Evolutionary conservation across 352 stramenopile species (phyloP), one percentile per base, ranked within the genome.

Genomic region (Pythium dissimile): DNA sequence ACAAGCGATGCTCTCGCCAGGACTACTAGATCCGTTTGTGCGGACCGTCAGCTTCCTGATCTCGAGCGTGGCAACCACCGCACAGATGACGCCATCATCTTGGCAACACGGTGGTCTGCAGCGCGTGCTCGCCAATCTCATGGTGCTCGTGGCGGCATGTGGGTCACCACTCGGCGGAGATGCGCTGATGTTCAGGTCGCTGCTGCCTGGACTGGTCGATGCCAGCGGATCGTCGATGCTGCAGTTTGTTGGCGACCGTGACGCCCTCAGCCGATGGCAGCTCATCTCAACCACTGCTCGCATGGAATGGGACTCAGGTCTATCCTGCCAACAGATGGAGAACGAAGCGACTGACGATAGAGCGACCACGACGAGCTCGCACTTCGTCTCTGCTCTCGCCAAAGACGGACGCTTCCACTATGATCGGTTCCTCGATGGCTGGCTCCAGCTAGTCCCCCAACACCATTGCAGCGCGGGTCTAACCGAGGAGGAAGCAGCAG

Each of bases 101-200:
- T n/a, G n/a, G n/a, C n/a, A n/a, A n/a, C n/a, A n/a, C n/a, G n/a
- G n/a, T n/a, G n/a, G n/a, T n/a, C n/a, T n/a, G n/a, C 34, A 78
- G 50, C 35, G 82, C 13, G 31, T 87, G 23, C 31, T 88, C 8
- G 70, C 80, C 2, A 71, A 86, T 44, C 48, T 86, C 23, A 67
- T 87, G 45, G 52, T 87, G n/a, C 64, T 90, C 10, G 58, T 87
- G 34, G 77, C 84, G 11, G 69, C 72, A 5, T 88, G 79, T 47
- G 64, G 38, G 37, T 26, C 3, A 31, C 5, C 24, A 20, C 58
- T 15, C 16, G 34, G 48, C 46, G 11, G 61, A 59, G 83, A 72
- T 35, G 13, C 16, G 50, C 26, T 47, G 13, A 13, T 15, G 34
- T 76, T 74, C 2, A 64, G 71, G 21, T 80, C 75, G 24, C 76